A percentile compares a stretch with the other conserved stretches of the same genome.
These are phyloP conservation scores for Chlorencoelia australis DNA, from an alignment of 2,329 filamentous ascomycete genomes.

Conservation along the genomic window DNA sequence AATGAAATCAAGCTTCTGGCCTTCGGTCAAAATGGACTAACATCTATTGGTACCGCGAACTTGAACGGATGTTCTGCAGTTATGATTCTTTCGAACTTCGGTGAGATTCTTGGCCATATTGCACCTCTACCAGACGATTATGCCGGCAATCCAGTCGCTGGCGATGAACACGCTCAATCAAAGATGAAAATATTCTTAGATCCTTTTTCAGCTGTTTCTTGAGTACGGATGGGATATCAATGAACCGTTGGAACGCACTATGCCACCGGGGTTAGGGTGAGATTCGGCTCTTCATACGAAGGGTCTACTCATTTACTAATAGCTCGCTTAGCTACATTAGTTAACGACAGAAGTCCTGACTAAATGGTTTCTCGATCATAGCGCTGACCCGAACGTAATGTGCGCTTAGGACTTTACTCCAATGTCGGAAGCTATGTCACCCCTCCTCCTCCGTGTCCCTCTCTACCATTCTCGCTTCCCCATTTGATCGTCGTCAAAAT, in stretches of 20 bases:
- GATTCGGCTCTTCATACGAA: too few relatives aligned
- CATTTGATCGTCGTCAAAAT: too few relatives aligned
- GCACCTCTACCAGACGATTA: neutral
- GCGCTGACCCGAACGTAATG: neutral
- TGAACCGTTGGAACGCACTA: neutral
- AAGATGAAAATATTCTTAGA: neutral
- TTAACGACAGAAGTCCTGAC: neutral
- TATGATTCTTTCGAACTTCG: neutral
- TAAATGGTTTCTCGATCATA: neutral
- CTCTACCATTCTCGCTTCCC: too few relatives aligned
- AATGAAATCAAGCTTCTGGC: neutral
- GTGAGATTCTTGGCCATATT: neutral
- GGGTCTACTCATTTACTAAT: too few relatives aligned
- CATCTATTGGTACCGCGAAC: neutral
- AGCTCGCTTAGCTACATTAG: neutral
- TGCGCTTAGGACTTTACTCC: neutral
- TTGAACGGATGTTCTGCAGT: neutral
- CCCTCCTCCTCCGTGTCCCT: too few relatives aligned
- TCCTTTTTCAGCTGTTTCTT: slow-evolving; percentile 6
- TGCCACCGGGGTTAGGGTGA: neutral
- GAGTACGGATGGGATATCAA: neutral
- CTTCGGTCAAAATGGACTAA: neutral
- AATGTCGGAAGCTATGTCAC: neutral
- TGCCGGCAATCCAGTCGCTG: neutral
- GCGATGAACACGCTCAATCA: neutral